Evolutionary conservation across 2,329 filamentous ascomycete species (phyloP).

Genomic region (Shiraia sp.): DNA sequence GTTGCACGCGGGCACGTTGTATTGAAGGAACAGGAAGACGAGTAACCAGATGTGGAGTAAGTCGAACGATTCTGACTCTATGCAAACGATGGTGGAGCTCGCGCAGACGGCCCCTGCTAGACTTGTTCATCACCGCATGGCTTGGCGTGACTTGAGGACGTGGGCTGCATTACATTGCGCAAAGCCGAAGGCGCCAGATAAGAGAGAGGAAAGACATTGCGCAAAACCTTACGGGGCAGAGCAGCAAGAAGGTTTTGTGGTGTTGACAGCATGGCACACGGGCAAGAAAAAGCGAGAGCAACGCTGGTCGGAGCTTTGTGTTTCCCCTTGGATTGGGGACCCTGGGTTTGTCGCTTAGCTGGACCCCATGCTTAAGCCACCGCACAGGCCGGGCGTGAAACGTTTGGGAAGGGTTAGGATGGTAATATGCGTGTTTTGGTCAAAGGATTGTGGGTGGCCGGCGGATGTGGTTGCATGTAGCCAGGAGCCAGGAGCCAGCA

Average conservation of each 20-base stretch:
- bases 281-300: background rate
- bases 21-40: conserved; percentile 19
- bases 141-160: conserved; percentile 35
- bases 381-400: conserved; percentile 18
- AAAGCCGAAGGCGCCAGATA: conserved; percentile 9
- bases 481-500: too few species aligned
- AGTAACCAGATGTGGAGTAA: conserved; percentile 19
- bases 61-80: conserved; percentile 25
- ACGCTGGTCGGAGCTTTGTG: conserved; percentile 1
- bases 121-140: conserved; percentile 23
- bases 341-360: conserved; percentile 1
- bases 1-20: conserved; percentile 10
- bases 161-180: conserved; percentile 26
- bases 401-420: conserved; percentile 14
- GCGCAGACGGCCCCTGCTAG: conserved; percentile 21
- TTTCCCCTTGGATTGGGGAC: conserved; percentile 12
- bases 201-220: background rate
- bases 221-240: conserved; percentile 6
- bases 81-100: conserved; percentile 20
- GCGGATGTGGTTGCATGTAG: too few species aligned
- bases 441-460: too few species aligned
- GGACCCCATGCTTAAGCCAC: conserved; percentile 8
- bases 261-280: too few species aligned
- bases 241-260: background rate
- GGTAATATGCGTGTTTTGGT: background rate